Base-by-base conservation (phyloP, 768 basidiomycete species). In the Calocybe cyanea region DNA sequence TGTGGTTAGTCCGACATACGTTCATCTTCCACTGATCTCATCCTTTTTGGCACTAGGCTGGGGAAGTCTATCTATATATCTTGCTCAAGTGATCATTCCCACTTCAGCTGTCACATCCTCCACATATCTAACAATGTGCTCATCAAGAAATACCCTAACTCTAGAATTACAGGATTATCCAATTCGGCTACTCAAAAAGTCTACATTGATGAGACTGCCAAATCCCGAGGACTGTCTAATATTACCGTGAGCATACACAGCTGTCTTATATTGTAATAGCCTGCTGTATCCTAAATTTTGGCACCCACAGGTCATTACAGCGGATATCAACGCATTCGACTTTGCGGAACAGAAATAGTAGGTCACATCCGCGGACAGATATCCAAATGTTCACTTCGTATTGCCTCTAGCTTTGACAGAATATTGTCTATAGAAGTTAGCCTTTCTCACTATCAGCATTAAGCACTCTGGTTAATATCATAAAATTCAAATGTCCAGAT, bases 41-140 rank as follows among this genome's bases (percentile, higher is more conserved):
- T n/a, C n/a, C n/a, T n/a, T n/a, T 24, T 17, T 20, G 41, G n/a
- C 24, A 19, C 34, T 41, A 80, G 76, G 84, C 2, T 86, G 83
- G 84, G 84, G 85, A n/a, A 83, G 81, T 57, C 62, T 87, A 36
- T 78, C 81, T 0, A 57, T 85, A 11, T 85, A 77, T 56, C 68
- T 86, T 4, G 83, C 83, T 1, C 64, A 80, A 68, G 81, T 81
- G 30, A 30, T 45, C 14, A 34, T 28, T 17, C 10, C n/a, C n/a
- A n/a, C n/a, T n/a, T n/a, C 4, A 23, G 7, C 18, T 24, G 20
- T 9, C 15, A 31, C 17, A 36, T 41, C 21, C 17, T 7, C 38
- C 14, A 24, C 28, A 21, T 24, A 9, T 25, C 24, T 37, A 9
- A 43, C 20, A 18, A 32, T 28, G 24, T 30, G 33, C 13, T 36